phyloP scores from a whole-genome alignment of 208 protist genomes.

The Acanthamoeba lugdunensis region DNA sequence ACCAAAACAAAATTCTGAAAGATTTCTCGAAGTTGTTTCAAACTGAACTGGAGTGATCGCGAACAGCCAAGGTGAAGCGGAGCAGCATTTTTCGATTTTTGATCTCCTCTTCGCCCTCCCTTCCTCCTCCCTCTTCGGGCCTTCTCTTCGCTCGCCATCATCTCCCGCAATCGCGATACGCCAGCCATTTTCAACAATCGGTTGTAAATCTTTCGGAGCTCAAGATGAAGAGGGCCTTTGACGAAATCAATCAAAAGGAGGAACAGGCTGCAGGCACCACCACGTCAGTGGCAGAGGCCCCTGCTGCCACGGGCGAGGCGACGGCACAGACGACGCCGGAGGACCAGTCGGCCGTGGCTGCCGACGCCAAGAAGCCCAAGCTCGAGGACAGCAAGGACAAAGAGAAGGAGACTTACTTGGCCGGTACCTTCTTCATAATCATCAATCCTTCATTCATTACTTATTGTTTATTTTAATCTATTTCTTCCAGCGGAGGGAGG shows the following conservation, averaged over 20 bases:
- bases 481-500: not conserved
- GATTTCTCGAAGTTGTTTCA: not conserved
- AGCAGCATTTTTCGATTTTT: not conserved
- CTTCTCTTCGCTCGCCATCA: not conserved
- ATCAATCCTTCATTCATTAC: not conserved
- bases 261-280: not conserved
- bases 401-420: not conserved
- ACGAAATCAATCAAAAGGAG: not conserved
- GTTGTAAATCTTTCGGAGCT: not conserved
- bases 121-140: not conserved
- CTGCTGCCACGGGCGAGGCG: not conserved
- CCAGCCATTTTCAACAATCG: not conserved
- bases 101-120: not conserved
- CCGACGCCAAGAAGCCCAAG: not conserved
- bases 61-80: not conserved
- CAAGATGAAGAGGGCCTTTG: constrained; percentile 26
- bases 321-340: not conserved
- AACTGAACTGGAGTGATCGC: not conserved
- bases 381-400: not conserved
- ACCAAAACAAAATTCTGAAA: not conserved
- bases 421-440: not conserved
- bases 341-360: no score
- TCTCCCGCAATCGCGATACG: not conserved
- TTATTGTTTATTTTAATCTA: not conserved
- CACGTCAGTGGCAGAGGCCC: not conserved